phyloP scores from a whole-genome alignment of 2,329 filamentous ascomycete species.

The Hansfordia pulvinata region DNA sequence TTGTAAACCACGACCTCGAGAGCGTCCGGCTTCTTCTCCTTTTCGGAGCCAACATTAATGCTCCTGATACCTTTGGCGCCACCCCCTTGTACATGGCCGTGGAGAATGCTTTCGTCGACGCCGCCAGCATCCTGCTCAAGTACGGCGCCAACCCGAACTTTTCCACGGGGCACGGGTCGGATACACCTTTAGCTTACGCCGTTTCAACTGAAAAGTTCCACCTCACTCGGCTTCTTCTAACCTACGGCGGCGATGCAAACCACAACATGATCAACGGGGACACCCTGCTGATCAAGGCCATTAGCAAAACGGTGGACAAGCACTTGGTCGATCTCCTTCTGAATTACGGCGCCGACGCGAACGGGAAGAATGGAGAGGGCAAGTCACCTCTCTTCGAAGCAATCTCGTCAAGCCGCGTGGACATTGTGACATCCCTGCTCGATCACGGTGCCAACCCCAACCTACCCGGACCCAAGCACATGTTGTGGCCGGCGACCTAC shows the following conservation, averaged over 20 bases:
- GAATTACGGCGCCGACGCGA: slow-evolving; percentile 33
- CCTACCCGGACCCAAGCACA: slow-evolving; percentile 54
- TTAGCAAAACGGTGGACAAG: slow-evolving; percentile 42
- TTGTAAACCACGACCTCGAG: slow-evolving; percentile 36
- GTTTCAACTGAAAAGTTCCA: slow-evolving; percentile 37
- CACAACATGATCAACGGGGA: slow-evolving; percentile 39
- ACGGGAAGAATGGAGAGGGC: slow-evolving; percentile 33
- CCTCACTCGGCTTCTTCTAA: slow-evolving; percentile 44
- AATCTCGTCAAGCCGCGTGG: slow-evolving; percentile 29
- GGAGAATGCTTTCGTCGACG: slow-evolving; percentile 39
- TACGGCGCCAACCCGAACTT: slow-evolving; percentile 49
- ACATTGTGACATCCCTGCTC: slow-evolving; percentile 31
- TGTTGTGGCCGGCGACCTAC: slow-evolving; percentile 52
- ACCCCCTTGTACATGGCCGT: slow-evolving; percentile 37
- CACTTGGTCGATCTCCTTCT: slow-evolving; percentile 36
- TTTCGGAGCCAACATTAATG: slow-evolving; percentile 44
- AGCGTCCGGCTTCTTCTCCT: slow-evolving; percentile 39
- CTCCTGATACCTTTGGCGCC: slow-evolving; percentile 29
- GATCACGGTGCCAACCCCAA: slow-evolving; percentile 53
- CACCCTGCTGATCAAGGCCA: slow-evolving; percentile 44
- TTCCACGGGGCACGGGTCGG: slow-evolving; percentile 30
- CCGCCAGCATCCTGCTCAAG: slow-evolving; percentile 45
- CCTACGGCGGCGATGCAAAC: slow-evolving; percentile 46
- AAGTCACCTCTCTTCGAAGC: slow-evolving; percentile 37
- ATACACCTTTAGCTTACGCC: slow-evolving; percentile 40